Conservation (phyloP, 2,329 filamentous ascomycete species). For the Pseudocercospora macadamiae region DNA sequence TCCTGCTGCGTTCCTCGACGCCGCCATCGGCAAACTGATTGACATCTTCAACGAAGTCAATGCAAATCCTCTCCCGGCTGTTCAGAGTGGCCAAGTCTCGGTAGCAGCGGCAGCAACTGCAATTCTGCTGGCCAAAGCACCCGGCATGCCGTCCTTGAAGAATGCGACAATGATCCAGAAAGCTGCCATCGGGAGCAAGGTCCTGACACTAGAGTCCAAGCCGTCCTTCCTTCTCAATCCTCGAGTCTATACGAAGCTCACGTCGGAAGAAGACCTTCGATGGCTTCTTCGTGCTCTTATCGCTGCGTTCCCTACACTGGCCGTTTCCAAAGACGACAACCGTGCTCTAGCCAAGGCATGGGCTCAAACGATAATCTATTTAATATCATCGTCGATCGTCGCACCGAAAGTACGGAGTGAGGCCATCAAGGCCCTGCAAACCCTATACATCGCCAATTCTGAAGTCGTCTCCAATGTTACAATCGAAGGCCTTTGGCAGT, state of each 20-base stretch:
- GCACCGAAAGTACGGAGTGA: conserved; percentile 66
- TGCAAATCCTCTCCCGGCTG: conserved; percentile 75
- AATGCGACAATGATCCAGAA: conserved; percentile 63
- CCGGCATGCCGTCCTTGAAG: conserved; percentile 57
- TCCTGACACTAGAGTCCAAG: conserved; percentile 73
- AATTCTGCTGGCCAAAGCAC: conserved; percentile 59
- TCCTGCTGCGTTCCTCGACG: conserved; percentile 51
- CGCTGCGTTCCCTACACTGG: conserved; percentile 52
- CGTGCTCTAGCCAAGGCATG: conserved; percentile 52
- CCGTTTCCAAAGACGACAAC: conserved; percentile 42
- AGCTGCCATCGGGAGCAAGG: conserved; percentile 65
- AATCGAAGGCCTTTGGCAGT: conserved; percentile 76
- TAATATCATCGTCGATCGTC: conserved; percentile 66
- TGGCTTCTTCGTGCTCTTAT: conserved; percentile 76
- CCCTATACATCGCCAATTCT: conserved; percentile 65
- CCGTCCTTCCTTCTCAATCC: conserved; percentile 85
- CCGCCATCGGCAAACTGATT: conserved; percentile 59
- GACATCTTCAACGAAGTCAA: conserved; percentile 77
- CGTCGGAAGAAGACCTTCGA: conserved; percentile 71
- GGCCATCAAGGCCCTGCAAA: conserved; percentile 63
- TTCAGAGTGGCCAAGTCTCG: conserved; percentile 80
- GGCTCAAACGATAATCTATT: conserved; percentile 83
- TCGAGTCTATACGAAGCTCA: conserved; percentile 80
- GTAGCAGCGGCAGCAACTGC: conserved; percentile 75
- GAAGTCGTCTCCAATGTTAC: conserved; percentile 60